Base-by-base conservation (phyloP, 2,329 filamentous ascomycete genomes). In the Exophiala mesophila region DNA sequence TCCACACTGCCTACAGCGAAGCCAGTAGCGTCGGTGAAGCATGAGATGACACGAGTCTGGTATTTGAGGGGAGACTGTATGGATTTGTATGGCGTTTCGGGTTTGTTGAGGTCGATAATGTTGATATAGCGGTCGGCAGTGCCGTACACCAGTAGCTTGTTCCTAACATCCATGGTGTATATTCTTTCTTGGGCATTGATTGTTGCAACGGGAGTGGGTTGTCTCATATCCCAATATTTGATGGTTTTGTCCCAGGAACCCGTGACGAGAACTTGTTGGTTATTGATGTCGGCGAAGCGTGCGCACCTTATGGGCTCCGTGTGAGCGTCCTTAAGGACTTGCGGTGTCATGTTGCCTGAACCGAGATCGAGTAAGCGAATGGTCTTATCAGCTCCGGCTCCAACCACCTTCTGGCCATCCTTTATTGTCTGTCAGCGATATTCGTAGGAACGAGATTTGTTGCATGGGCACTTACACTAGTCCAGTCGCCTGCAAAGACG, bases 1-100 rank as follows among this genome's bases (percentile, higher is more conserved):
- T 98, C 92, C 57, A 98, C 95, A 61, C 87, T 94, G 41, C 92
- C 92, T 37, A 98, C 86, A 1, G 92, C 92, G 60, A 94, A 98
- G 4, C 92, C 92, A 1, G 81, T 82, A 5, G 88, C 85, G 62
- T 98, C 90, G 10, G 83, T 81, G 64, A 98, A 98, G 71, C 90
- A 97, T 69, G 85, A 92, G 38, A 97, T 86, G 9, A 94, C 88
- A 45, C 90, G 76, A 2, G 92, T 98, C 74, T 98, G 92, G 88
- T 89, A 98, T 70, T 98, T 98, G 32, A 98, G 76, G 3, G 92
- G 92, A 60, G 88, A 95, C 68, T 95, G 88, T 37, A 96, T 77
- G 7, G 87, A 90, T 76, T 98, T 98, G 78, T 94, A 96, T 66
- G 96, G 88, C 57, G 87, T 88, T 39, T 78, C 79, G 3, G 92